These are phyloP conservation scores for Globisporangium rhizosaccharum DNA, from an alignment of 352 stramenopile genomes.

Conservation along the genomic window DNA sequence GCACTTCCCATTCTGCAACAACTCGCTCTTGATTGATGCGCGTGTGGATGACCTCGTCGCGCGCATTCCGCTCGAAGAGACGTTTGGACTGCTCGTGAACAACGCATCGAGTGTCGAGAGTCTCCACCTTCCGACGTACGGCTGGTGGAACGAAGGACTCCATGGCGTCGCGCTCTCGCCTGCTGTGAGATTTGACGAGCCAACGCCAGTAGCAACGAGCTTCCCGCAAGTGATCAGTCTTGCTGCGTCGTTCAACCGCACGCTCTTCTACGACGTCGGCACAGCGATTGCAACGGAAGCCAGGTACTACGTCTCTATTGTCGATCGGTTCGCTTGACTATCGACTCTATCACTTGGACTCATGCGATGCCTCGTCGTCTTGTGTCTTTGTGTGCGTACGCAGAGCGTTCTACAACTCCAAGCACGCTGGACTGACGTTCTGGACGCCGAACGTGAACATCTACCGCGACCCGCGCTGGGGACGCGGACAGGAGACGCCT, in stretches of 20 bases:
- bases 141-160: slow-evolving; percentile 89
- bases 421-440: slow-evolving; percentile 79
- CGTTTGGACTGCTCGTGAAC: slow-evolving; percentile 65
- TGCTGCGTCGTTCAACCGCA: slow-evolving; percentile 82
- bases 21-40: slow-evolving; percentile 31
- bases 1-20: slow-evolving; percentile 66
- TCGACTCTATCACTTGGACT: too few species aligned
- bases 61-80: slow-evolving; percentile 60
- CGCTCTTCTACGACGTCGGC: slow-evolving; percentile 75
- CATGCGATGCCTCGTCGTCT: too few species aligned
- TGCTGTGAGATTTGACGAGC: slow-evolving; percentile 44
- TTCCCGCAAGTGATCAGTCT: slow-evolving; percentile 86
- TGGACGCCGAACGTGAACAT: slow-evolving; percentile 95
- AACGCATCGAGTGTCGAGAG: slow-evolving; percentile 27
- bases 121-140: slow-evolving; percentile 58
- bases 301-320: slow-evolving; percentile 5
- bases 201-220: slow-evolving; percentile 71
- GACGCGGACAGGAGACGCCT: slow-evolving; percentile 84
- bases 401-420: slow-evolving; percentile 72
- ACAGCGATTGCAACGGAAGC: slow-evolving; percentile 80
- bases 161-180: slow-evolving; percentile 80
- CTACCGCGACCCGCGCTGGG: slow-evolving; percentile 89
- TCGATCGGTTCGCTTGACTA: not conserved
- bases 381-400: not conserved
- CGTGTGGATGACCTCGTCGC: slow-evolving; percentile 66